Base-by-base conservation (phyloP, 305 asterid genomes). In the Andrographis paniculata region DNA sequence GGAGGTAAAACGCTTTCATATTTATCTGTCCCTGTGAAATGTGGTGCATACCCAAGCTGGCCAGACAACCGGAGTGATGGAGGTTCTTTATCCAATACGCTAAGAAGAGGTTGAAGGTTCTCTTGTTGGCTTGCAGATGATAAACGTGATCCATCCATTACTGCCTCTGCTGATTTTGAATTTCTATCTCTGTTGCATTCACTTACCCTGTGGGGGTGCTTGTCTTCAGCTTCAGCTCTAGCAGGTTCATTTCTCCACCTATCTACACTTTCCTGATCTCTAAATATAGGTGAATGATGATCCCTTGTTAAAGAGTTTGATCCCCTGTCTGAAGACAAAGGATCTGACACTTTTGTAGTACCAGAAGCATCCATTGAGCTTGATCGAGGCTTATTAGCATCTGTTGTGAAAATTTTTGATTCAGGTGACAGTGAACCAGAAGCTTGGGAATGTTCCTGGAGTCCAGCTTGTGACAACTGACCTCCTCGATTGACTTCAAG, bases 51-150 rank as follows among this genome's bases (percentile, higher is more conserved):
- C 73, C 84, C 99, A 50, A 92, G 95, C 79, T 84, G 97, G 61
- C 99, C 95, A 48, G 99, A 92, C 53, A 75, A 84, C 71, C 79
- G 93, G 54, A 91, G 92, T 10, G 97, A 92, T 24, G 95, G 97
- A 43, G 99, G 99, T 64, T 87, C 99, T 72, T 92, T 92, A 53
- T 92, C 97, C 84, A 87, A 65, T 62, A 92, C 71, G 64, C 95
- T 79, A 61, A 92, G 67, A 64, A 84, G 97, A 50, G 97, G 97
- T 20, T 94, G 78, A 31, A 78, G 84, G 60, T 82, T 79, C 59
- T 84, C 94, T 65, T 81, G 97, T 52, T 70, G 93, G 54, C 66
- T 47, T 55, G 78, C 66, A 35, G 65, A 51, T 54, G 71, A 62
- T 57, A 63, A 69, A 61, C 80, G 55, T 55, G 69, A 67, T 51